phyloP scores from a whole-genome alignment of 1,139 yeast genomes.

The Blastobotrys malaysiensis region DNA sequence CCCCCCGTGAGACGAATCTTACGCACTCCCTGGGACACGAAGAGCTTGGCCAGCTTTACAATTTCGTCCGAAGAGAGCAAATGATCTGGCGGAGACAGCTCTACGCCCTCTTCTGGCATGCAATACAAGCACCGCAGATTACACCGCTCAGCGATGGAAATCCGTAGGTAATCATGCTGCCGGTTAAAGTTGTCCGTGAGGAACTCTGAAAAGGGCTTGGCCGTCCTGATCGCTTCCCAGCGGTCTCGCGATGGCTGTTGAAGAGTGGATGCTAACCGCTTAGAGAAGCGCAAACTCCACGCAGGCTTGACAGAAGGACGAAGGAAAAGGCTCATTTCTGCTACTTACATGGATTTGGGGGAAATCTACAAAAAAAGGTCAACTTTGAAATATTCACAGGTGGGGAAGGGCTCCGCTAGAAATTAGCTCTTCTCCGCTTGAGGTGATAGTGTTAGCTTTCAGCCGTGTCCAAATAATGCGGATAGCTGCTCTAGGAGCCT shows the following conservation, averaged over 20 bases:
- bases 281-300: not conserved
- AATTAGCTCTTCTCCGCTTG: not conserved
- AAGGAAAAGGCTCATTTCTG: not conserved
- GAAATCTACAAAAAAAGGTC: not conserved
- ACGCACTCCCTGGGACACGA: slow-evolving; percentile 43
- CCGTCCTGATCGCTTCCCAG: slow-evolving; percentile 24
- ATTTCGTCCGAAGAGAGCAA: slow-evolving; percentile 42
- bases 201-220: slow-evolving; percentile 37
- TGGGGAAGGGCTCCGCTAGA: not conserved
- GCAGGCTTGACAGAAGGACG: slow-evolving; percentile 1
- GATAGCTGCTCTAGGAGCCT: not conserved
- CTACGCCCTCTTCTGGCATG: slow-evolving; percentile 52
- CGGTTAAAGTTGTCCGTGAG: slow-evolving; percentile 42
- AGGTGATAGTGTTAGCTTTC: not conserved
- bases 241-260: slow-evolving; percentile 6
- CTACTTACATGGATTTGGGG: not conserved
- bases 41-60: slow-evolving; percentile 37
- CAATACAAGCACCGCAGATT: slow-evolving; percentile 48
- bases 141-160: slow-evolving; percentile 47
- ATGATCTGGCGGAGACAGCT: slow-evolving; percentile 38
- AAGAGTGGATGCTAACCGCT: not conserved
- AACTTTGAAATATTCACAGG: not conserved
- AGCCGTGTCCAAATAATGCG: slow-evolving; percentile 1
- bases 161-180: slow-evolving; percentile 44
- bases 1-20: slow-evolving; percentile 50